Percentiles rank a stretch among this genome's conserved stretches.
Conservation (phyloP, 2,329 filamentous ascomycete species). For the Colletotrichum liaoningense region DNA sequence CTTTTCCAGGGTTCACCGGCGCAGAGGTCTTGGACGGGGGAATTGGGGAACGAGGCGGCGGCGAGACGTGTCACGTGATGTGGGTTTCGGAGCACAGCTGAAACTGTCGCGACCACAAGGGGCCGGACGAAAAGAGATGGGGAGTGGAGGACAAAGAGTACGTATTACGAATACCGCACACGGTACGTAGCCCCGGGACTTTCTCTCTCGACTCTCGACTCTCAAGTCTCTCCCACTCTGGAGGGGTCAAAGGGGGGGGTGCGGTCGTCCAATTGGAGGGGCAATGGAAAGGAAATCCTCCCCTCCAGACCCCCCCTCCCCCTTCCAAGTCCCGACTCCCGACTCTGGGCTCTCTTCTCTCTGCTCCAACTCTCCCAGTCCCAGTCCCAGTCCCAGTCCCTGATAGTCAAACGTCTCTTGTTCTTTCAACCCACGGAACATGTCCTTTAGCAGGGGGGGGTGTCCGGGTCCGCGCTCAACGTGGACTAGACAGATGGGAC, state of each 20-base stretch:
- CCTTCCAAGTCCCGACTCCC: background rate
- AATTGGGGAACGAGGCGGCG: background rate
- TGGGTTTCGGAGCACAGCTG: conserved; percentile 33
- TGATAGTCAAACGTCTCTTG: conserved; percentile 35
- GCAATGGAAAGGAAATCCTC: background rate
- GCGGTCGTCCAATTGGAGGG: background rate
- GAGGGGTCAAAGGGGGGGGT: too few relatives aligned
- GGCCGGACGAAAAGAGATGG: conserved; percentile 23
- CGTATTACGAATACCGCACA: background rate
- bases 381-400: conserved; percentile 29
- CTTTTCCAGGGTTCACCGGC: background rate
- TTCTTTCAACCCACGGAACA: conserved; percentile 30
- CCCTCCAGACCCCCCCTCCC: too few relatives aligned
- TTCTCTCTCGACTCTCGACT: too few relatives aligned
- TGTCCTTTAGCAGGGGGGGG: conserved; percentile 33
- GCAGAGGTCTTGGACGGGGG: background rate
- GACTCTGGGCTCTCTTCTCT: background rate
- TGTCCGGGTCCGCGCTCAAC: conserved; percentile 31
- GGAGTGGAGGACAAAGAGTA: background rate
- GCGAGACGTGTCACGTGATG: conserved; percentile 22
- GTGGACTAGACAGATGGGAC: conserved; percentile 23
- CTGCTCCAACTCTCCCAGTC: background rate
- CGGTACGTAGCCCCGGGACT: background rate
- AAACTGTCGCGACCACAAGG: conserved; percentile 32
- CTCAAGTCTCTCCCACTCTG: too few relatives aligned